Base-by-base conservation (phyloP, 768 basidiomycete species). In the Leucosporidium creatinivorum region DNA sequence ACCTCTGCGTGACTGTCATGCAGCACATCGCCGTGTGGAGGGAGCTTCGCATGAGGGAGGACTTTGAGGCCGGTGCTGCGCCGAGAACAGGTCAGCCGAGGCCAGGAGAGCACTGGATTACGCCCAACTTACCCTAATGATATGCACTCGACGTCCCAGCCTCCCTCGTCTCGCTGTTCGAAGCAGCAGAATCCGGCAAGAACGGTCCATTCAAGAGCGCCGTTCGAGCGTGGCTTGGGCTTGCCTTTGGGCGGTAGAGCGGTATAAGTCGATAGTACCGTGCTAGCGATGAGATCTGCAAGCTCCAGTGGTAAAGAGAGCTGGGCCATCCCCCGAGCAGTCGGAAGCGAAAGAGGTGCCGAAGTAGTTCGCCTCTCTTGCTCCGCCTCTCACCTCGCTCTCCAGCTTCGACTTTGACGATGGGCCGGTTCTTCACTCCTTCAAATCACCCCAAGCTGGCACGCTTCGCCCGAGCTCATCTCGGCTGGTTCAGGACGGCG, bases 1-100 rank as follows among this genome's bases (percentile, higher is more conserved):
- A 93, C 84, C 78, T 97, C 93, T 15, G 93, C 93, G 77, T 97
- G 93, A 61, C 84, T 87, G 74, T 96, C 93, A 74, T 93, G 91
- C 23, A 96, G 70, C 1, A 85, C 82, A 74, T 94, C 91, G 0
- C 93, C 93, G 33, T 81, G 80, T 8, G 77, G 73, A 0, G 91
- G 85, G 0, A 91, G 80, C 62, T 82, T 82, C 5, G 75, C 73
- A 6, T 79, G 82, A 3, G 93, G 89, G 0, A 93, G 82, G 73
- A 89, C 91, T 79, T 94, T 94, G 4, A 88, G 87, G 17, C 93
- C 93, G 12, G 91, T 89, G 1, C 74, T 75, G n/a, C 67, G 15
- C 39, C 7, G 69, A 50, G 7, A 13, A 44, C 69, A 64, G 1
- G 65, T 39, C 26, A 60, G 57, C 31, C 36, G 21, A 5, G 9